Base-by-base conservation (phyloP, 345 rosid species). In the Mallotus nudiflorus region DNA sequence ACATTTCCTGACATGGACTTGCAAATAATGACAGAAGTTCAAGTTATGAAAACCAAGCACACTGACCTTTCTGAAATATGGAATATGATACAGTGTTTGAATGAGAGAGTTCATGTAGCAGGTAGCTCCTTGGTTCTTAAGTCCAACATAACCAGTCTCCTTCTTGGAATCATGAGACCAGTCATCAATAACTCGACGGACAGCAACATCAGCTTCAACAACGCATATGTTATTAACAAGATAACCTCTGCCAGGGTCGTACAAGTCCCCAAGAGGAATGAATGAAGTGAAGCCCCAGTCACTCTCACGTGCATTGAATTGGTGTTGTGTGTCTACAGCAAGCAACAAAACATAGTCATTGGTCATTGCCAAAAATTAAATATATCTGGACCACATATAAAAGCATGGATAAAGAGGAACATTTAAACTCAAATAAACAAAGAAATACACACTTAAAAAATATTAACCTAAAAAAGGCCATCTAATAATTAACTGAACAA, bases 21-120 rank as follows among this genome's bases (percentile, higher is more conserved):
- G 51, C 27, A 22, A 55, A 51, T 51, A 62, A 73, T 54, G 49
- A 39, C 68, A 67, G 9, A 9, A 29, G 16, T 33, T 67, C 28
- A 61, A 60, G 19, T 64, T 46, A 44, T 5, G n/a, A 33, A 40
- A 16, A 25, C n/a, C 15, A 19, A 44, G 44, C 56, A 45, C 76
- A 46, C 61, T 61, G 54, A 92, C 99, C 98, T 92, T 95, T 79
- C 99, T 88, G 80, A 95, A 92, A 85, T 95, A 95, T 61, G 98
- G 98, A 74, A 92, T 89, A 78, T 92, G 98, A 79, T 86, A 95
- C 24, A 95, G 77, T 7, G 98, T 92, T 67, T 95, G 99, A 27
- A 92, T 89, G 62, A 92, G 87, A 83, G 99, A 92, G 78, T 95
- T 95, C 99, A 95, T 95, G 78, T 95, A 95, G 84, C 99, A 95